Base-by-base conservation (phyloP, 108 stramenopile species). In the Nitzschia putrida region DNA sequence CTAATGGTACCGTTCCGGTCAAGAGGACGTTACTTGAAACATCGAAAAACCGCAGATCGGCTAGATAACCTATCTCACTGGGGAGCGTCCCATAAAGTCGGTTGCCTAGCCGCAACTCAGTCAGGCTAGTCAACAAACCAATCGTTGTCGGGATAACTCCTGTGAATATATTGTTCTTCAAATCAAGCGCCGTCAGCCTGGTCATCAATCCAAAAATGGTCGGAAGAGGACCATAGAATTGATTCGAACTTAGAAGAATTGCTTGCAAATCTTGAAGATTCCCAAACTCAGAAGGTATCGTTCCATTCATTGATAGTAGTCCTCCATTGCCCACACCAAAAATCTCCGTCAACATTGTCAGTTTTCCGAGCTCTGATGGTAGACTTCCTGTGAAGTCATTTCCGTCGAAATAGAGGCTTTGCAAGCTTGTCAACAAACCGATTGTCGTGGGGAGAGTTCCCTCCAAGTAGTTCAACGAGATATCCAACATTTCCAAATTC, bases 141-240 rank as follows among this genome's bases (percentile, higher is more conserved):
- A 82, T 40, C n/a, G 70, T 50, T 47, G 73, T 74, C 23, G 85
- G 85, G 53, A 85, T 50, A 13, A 54, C 72, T 5, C 85, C 85
- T 3, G 25, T 50, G 22, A 85, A 49, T 1, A n/a, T n/a, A n/a
- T n/a, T 64, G 45, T 23, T 57, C 20, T 66, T 41, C 21, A 59
- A 8, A 34, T 71, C 40, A 2, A 34, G 24, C 41, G 47, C 47
- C 2, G 0, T 40, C 68, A 86, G 55, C 16, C 79, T 58, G 11
- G 44, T 45, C 50, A 81, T 37, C 54, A 44, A 20, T 2, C 80
- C 80, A 39, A 80, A 68, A 40, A 25, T 37, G 13, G n/a, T n/a
- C n/a, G n/a, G n/a, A n/a, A n/a, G n/a, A n/a, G n/a, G n/a, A n/a
- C n/a, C n/a, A n/a, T n/a, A n/a, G n/a, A 74, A 50, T 2, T 49